Evolutionary conservation across 257 asterid genomes (phyloP), one percentile per base, ranked within the genome.

Genomic region (Petunia secreta): DNA sequence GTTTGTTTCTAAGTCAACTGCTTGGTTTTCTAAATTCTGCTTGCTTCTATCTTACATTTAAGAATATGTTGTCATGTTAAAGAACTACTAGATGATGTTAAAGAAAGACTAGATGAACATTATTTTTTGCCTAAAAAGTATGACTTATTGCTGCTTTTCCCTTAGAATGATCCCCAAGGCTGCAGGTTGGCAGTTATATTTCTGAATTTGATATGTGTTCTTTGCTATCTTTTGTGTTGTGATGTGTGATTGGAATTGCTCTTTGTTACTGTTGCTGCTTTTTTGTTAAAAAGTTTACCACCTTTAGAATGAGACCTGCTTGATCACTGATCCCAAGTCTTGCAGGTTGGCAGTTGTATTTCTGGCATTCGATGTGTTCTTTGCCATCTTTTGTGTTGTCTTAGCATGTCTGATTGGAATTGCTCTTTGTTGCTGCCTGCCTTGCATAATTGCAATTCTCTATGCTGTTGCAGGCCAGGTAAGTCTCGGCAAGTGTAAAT

Each of bases 341-440:
- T 89, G 93, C 98, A 93, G 99, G 99, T 89, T 93, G 94, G 92
- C 92, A 39, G 98, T 95, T 84, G 96, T 92, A 71, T 95, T 93
- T 91, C 88, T 95, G 92, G 98, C 99, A 81, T 93, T 95, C 71
- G 99, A 95, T 86, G 97, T 95, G 76, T 91, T 95, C 92, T 95
- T 95, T 87, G 99, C 99, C 81, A 84, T 95, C 87, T 91, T 95
- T 85, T 95, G 99, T 86, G 96, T 93, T 74, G 97, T 90, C 63
- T 89, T 95, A 84, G 98, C 99, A 79, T 93, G 98, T 82, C 90
- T 95, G 75, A 93, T 95, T 62, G 99, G 98, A 79, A 86, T 95
- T 58, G 98, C 98, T 69, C 91, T 95, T 79, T 95, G 99, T 87
- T 93, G 98, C 89, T 93, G 99, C 96, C 85, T 95, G 84, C 99